Evolutionary conservation across 202 grass and related monocot genomes (phyloP).

Genomic region (Carex arenaria): DNA sequence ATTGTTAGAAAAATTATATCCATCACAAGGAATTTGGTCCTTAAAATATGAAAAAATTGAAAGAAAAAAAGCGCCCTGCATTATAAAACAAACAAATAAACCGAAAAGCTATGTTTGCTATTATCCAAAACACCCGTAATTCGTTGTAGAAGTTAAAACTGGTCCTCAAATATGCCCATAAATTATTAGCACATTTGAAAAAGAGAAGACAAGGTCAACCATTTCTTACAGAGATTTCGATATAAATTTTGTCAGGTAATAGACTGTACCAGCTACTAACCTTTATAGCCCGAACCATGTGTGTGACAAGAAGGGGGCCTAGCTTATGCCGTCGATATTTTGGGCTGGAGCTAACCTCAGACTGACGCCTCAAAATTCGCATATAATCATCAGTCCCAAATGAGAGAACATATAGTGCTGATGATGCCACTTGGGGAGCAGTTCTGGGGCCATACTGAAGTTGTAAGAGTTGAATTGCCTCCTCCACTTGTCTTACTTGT

Average conservation of each 20-base stretch:
- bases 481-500: conserved; percentile 50
- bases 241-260: neutral
- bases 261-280: neutral
- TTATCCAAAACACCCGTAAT: neutral
- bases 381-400: conserved; percentile 60
- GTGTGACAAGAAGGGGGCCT: conserved; percentile 37
- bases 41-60: neutral
- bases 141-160: neutral
- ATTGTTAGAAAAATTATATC: neutral
- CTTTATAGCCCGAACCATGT: conserved; percentile 29
- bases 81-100: neutral
- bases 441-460: conserved; percentile 27
- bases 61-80: neutral
- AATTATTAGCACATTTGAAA: neutral
- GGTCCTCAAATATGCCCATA: neutral
- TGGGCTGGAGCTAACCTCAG: conserved; percentile 28
- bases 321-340: conserved; percentile 52
- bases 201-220: neutral
- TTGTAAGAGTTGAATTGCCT: conserved; percentile 52
- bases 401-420: conserved; percentile 51
- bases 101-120: neutral
- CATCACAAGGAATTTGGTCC: neutral
- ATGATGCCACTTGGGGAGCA: neutral
- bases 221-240: neutral
- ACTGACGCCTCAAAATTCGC: conserved; percentile 30